Evolutionary conservation across 345 rosid species (phyloP).

Genomic region (Lenwebbia sp.): DNA sequence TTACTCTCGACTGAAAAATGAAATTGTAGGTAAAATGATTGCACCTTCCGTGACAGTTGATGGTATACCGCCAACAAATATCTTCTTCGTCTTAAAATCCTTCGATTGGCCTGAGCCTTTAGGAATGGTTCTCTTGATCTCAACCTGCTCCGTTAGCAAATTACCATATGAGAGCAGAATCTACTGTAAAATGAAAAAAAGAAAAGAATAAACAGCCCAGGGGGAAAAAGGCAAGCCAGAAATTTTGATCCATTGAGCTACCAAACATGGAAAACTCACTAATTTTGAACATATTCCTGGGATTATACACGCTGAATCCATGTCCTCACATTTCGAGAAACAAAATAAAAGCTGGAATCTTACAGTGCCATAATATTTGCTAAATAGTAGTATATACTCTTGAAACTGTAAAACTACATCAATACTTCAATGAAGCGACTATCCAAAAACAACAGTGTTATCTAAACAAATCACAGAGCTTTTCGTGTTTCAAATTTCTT

Average conservation of each 20-base stretch:
- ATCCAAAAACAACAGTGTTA: neutral
- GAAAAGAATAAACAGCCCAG: neutral
- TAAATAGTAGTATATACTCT: neutral
- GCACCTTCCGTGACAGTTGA: constrained; percentile 66
- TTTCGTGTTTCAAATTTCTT: neutral
- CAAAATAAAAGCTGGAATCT: neutral
- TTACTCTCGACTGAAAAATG: neutral
- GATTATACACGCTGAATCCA: neutral
- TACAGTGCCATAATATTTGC: neutral
- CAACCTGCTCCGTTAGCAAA: constrained; percentile 42
- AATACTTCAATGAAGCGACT: neutral
- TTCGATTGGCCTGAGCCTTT: constrained; percentile 63
- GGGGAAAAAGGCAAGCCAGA: neutral
- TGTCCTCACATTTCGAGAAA: neutral
- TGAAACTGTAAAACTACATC: neutral
- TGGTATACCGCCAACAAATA: constrained; percentile 93
- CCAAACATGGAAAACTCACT: neutral
- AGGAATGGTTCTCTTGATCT: constrained; percentile 90
- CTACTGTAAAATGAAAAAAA: neutral
- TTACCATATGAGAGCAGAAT: neutral
- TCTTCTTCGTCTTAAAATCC: constrained; percentile 82
- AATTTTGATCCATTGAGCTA: neutral
- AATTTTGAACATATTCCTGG: neutral
- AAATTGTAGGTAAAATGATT: neutral
- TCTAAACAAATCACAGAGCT: neutral